These are phyloP conservation scores for Epichloe sylvatica DNA, from an alignment of 2,329 filamentous ascomycete species.

Conservation along the genomic window DNA sequence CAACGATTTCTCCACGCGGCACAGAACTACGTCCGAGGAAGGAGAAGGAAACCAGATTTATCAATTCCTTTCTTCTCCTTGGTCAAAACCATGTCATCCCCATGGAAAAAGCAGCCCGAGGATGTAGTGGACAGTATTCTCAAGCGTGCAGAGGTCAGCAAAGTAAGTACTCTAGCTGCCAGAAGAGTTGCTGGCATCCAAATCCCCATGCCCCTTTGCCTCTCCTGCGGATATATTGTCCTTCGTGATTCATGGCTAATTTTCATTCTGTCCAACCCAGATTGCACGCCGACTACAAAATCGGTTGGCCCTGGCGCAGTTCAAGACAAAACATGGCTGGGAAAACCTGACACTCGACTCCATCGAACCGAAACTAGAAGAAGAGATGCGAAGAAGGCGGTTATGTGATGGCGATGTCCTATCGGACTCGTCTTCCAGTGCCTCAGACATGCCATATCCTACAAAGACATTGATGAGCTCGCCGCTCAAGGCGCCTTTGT, in stretches of 20 bases:
- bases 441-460: conserved; percentile 63
- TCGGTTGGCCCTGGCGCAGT: conserved; percentile 85
- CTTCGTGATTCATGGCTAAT: neutral
- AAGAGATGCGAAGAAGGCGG: conserved; percentile 62
- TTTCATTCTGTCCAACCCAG: conserved; percentile 31
- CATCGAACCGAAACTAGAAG: conserved; percentile 72
- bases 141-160: conserved; percentile 60
- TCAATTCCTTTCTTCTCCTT: neutral
- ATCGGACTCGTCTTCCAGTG: conserved; percentile 76
- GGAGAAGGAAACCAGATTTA: neutral
- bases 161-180: conserved; percentile 36
- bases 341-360: conserved; percentile 75
- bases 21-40: neutral
- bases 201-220: neutral
- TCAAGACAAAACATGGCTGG: conserved; percentile 94
- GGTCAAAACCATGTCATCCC: conserved; percentile 37
- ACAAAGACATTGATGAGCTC: conserved; percentile 64
- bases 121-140: conserved; percentile 54
- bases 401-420: conserved; percentile 57
- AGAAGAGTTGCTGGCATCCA: neutral
- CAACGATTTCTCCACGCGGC: neutral
- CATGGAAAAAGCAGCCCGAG: conserved; percentile 49
- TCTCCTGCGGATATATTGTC: neutral
- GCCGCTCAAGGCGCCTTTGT: conserved; percentile 67
- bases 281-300: conserved; percentile 89